A percentile compares a stretch with the other conserved stretches of the same genome.
phyloP scores from a whole-genome alignment of 1,284 basidiomycete species.

The Dichomitus squalens region DNA sequence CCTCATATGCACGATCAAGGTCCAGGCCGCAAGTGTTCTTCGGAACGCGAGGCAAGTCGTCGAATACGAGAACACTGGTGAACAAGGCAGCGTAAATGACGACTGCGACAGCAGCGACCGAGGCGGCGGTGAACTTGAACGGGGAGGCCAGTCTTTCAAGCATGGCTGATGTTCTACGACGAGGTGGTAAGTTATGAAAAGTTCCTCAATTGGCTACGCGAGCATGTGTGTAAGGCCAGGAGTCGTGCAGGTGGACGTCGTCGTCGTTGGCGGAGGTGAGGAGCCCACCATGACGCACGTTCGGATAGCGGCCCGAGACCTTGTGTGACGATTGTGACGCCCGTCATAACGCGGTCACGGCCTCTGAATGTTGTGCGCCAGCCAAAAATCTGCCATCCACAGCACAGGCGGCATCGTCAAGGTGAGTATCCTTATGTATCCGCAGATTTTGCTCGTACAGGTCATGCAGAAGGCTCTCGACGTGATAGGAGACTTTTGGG shows the following conservation, averaged over 20 bases:
- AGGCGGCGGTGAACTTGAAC: constrained; percentile 34
- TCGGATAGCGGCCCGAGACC: no score
- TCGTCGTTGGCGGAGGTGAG: no score
- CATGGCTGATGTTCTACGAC: background rate
- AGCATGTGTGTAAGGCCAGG: background rate
- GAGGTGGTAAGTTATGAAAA: background rate
- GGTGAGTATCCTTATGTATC: constrained; percentile 20
- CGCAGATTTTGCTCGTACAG: constrained; percentile 12
- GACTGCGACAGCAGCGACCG: constrained; percentile 53
- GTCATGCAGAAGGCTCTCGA: constrained; percentile 14
- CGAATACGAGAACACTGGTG: constrained; percentile 52
- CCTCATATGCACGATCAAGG: constrained; percentile 58
- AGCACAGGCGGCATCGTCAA: constrained; percentile 27
- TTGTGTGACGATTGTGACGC: background rate
- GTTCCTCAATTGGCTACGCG: no score
- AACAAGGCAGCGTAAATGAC: constrained; percentile 58
- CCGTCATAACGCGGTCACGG: constrained; percentile 13
- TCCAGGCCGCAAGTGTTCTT: constrained; percentile 52
- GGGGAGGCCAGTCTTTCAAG: constrained; percentile 14
- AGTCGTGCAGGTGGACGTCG: background rate
- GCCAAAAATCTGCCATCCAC: constrained; percentile 23
- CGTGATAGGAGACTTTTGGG: constrained; percentile 3
- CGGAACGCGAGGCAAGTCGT: constrained; percentile 53
- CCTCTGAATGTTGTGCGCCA: constrained; percentile 11
- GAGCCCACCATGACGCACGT: background rate